A percentile compares a stretch with the other conserved stretches of the same genome.
These are phyloP conservation scores for Diversispora eburnea DNA, from an alignment of 192 early-diverging fungal genomes.

Conservation along the genomic window DNA sequence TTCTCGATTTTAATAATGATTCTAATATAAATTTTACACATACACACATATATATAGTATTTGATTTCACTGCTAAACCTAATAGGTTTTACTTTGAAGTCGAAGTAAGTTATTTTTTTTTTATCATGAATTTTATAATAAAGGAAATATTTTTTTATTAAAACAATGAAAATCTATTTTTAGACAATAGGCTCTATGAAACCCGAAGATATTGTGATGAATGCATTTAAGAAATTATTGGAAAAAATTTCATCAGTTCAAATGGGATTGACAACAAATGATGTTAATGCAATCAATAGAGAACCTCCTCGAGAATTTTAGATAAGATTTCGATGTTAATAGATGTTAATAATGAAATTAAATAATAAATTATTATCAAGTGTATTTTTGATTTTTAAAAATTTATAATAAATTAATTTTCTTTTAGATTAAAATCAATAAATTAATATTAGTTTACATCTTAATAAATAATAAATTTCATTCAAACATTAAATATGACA, in stretches of 20 bases:
- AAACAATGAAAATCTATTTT: not conserved
- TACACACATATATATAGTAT: slow-evolving; percentile 44
- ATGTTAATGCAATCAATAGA: not conserved
- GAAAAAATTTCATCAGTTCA: slow-evolving; percentile 71
- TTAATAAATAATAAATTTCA: too few relatives aligned
- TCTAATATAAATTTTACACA: not conserved
- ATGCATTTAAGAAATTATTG: slow-evolving; percentile 65
- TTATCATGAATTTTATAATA: slow-evolving; percentile 6
- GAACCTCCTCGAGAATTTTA: not conserved
- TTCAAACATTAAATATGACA: too few relatives aligned
- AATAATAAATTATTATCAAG: too few relatives aligned
- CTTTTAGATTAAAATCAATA: too few relatives aligned
- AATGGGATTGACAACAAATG: slow-evolving; percentile 46
- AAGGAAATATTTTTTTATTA: not conserved
- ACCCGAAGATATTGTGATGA: slow-evolving; percentile 67
- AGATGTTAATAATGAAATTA: too few relatives aligned
- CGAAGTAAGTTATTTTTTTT: slow-evolving; percentile 45
- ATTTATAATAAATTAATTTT: too few relatives aligned
- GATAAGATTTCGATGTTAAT: too few relatives aligned
- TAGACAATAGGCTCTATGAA: slow-evolving; percentile 72
- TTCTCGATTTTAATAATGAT: not conserved
- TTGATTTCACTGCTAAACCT: slow-evolving; percentile 79
- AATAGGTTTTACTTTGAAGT: slow-evolving; percentile 73
- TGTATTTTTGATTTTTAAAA: too few relatives aligned
- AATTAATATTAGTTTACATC: too few relatives aligned